phyloP scores from a whole-genome alignment of 2,329 filamentous ascomycete species.

The Colletotrichum theobromicola region DNA sequence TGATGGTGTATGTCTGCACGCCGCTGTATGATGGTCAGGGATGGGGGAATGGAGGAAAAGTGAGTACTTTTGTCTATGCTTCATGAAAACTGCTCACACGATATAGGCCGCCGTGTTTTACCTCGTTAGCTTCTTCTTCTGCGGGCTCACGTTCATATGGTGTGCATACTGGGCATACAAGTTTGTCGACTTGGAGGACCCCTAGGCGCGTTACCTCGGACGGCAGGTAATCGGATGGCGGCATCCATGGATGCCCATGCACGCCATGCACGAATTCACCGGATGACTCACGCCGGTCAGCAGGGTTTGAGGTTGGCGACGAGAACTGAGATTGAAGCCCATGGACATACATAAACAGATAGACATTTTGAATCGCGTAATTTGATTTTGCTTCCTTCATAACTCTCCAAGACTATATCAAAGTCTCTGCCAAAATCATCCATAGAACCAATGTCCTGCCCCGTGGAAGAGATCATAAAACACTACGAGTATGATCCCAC shows the following conservation, averaged over 20 bases:
- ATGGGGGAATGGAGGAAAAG: slow-evolving; percentile 22
- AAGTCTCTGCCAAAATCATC: background rate
- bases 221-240: background rate
- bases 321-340: background rate
- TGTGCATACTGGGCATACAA: slow-evolving; percentile 32
- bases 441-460: slow-evolving; percentile 1
- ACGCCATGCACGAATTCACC: background rate
- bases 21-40: slow-evolving; percentile 25
- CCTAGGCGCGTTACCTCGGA: background rate
- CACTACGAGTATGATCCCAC: slow-evolving; percentile 26
- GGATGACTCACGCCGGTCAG: slow-evolving; percentile 15
- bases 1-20: slow-evolving; percentile 27
- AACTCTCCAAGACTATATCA: background rate
- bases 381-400: background rate
- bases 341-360: background rate
- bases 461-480: slow-evolving; percentile 31
- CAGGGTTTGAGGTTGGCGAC: background rate
- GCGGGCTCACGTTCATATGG: slow-evolving; percentile 25
- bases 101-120: slow-evolving; percentile 25
- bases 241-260: background rate
- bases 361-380: background rate
- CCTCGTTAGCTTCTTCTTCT: slow-evolving; percentile 21
- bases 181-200: slow-evolving; percentile 26
- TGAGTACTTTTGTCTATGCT: background rate
- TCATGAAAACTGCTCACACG: background rate